Base-by-base conservation (phyloP, 352 stramenopile species). In the Pythium aquatile region DNA sequence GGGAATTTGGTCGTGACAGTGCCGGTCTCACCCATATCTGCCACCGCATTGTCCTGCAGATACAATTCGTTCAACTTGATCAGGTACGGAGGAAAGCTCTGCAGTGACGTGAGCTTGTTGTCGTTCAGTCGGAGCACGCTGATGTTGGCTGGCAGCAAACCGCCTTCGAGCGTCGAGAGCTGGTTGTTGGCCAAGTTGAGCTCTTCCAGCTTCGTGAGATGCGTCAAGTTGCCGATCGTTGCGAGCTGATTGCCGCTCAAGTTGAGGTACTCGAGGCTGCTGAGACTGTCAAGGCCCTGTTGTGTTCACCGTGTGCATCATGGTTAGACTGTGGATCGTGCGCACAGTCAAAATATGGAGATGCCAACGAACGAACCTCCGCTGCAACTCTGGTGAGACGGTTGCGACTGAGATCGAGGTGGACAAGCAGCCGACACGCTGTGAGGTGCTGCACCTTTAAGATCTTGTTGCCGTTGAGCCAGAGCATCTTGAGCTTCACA, bases 321-420 rank as follows among this genome's bases (percentile, higher is more conserved):
- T n/a, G 10, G 10, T 35, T 3, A 52, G 16, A 35, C n/a, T 30
- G 32, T 13, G 3, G 37, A 9, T 26, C 8, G 14, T 20, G 14
- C 13, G 40, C 29, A 24, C 20, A 24, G 20, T 24, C 20, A 24
- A 24, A 24, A 24, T 24, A 24, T 24, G 20, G 20, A 24, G 20
- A 24, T 24, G 20, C 20, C 20, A 24, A 24, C 20, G 20, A 24
- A 16, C n/a, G 9, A 30, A 66, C 60, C 78, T 87, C 70, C 9
- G 81, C 76, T 2, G 62, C 77, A 6, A 64, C 47, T 46, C 81
- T 72, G 14, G 66, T 17, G 10, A 93, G 64, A 1, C 63, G 73
- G 56, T 93, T 92, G 30, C 81, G 74, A 26, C 83, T 88, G 53
- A 92, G 67, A 57, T 93, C 85, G 28, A 93, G 55, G 40, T 89